Evolutionary conservation across 306 rosid species (phyloP), one percentile per base, ranked within the genome.

Genomic region (Erythrophleum fordii): DNA sequence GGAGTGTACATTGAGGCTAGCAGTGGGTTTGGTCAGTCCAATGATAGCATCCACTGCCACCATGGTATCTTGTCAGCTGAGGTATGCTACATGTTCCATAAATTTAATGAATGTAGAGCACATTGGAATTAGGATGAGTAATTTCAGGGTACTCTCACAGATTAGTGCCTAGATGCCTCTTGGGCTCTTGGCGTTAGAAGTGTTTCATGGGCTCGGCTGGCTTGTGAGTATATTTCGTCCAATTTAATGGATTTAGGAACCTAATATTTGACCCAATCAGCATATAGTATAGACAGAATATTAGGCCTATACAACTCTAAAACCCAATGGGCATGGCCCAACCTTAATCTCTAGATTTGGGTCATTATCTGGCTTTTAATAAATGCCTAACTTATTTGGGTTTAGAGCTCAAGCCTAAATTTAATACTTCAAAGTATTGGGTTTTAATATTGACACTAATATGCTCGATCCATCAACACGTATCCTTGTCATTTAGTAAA

Each of bases 51-150:
- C 86, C 95, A 86, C 13, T 95, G 97, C 77, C 92, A 95, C 82
- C 99, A 95, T 42, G 99, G 99, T 69, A 86, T 95, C 60, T 17
- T 95, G 90, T 95, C 97, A 29, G 95, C 97, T 69, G 99, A 95
- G 97, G 99, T 93, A 88, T 77, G 85, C 74, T 56, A 52, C 51
- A 42, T 67, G 59, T 73, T 86, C 80, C 18, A 69, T 73, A 17
- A 20, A 56, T 68, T 58, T 75, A 56, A 6, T 29, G 13, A 53
- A 25, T 61, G 39, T 52, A 69, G 39, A 73, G 2, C 29, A 45
- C 42, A 73, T 60, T 77, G 51, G 20, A 62, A 49, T 12, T 37
- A 44, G 11, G 8, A 37, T 67, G 51, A 20, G 49, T 22, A n/a
- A 39, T 65, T 62, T 42, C 25, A 16, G 58, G 34, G 34, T 4